Percentiles rank a stretch among this genome's conserved stretches.
Conservation (phyloP, 129 eudicot genomes). For the Calendula officinalis region DNA sequence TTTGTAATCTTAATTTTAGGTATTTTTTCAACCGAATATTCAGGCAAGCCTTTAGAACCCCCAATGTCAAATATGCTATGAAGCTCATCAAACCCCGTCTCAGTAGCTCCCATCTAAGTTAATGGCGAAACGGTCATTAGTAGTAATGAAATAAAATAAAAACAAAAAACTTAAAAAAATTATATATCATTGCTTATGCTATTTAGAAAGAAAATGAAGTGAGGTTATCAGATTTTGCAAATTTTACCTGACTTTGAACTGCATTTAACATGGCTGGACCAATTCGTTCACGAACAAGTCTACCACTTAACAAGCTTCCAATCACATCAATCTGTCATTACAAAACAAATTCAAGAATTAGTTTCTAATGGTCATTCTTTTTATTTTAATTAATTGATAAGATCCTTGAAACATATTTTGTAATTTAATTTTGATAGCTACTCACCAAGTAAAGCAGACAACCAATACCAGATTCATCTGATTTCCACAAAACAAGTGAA, state of each 20-base stretch:
- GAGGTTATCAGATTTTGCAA: not conserved
- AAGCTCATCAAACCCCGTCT: slow-evolving; percentile 69
- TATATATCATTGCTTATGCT: not conserved
- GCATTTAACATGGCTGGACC: slow-evolving; percentile 99
- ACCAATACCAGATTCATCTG: slow-evolving; percentile 91
- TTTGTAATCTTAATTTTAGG: slow-evolving; percentile 65
- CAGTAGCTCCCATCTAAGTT: slow-evolving; percentile 89
- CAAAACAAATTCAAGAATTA: not conserved
- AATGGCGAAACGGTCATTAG: slow-evolving; percentile 2
- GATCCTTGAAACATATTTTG: slow-evolving; percentile 3
- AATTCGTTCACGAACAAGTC: slow-evolving; percentile 97
- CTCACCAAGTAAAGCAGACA: slow-evolving; percentile 90
- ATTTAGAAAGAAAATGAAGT: not conserved
- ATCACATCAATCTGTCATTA: slow-evolving; percentile 82
- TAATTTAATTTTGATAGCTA: slow-evolving; percentile 10
- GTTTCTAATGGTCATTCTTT: not conserved
- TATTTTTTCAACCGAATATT: slow-evolving; percentile 67
- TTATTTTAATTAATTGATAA: not conserved
- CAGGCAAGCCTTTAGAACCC: slow-evolving; percentile 73
- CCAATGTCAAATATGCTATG: slow-evolving; percentile 76
- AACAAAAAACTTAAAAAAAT: too few relatives aligned
- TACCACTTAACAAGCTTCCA: slow-evolving; percentile 86
- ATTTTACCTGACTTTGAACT: slow-evolving; percentile 88
- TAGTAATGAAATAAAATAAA: not conserved
- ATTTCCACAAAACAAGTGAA: slow-evolving; percentile 82